phyloP scores from a whole-genome alignment of 2,329 filamentous ascomycete genomes.

The Botrytis cinerea region DNA sequence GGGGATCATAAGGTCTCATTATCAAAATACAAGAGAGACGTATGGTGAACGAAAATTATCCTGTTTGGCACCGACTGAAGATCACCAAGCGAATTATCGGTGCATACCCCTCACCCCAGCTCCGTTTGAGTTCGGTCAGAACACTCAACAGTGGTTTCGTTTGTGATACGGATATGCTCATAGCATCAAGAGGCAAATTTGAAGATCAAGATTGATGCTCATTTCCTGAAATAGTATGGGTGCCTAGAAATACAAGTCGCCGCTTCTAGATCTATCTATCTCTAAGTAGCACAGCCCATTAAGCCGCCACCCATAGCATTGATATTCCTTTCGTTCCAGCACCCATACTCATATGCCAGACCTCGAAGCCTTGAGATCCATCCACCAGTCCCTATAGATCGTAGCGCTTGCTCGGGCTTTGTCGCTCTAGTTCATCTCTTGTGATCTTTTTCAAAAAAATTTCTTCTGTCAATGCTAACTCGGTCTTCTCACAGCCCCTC shows the following conservation, averaged over 20 bases:
- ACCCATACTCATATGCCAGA: neutral
- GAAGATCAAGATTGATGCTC: neutral
- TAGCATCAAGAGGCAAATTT: neutral
- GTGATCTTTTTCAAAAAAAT: neutral
- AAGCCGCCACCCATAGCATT: neutral
- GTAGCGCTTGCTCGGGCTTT: neutral
- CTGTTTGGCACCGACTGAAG: neutral
- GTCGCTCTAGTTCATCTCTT: neutral
- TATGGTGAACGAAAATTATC: neutral
- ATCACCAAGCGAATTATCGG: constrained; percentile 12
- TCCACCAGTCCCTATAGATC: neutral
- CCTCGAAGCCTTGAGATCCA: neutral
- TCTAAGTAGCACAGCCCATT: neutral
- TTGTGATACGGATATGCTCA: neutral
- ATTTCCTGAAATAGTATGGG: constrained; percentile 7
- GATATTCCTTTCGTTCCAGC: neutral
- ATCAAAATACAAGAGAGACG: neutral
- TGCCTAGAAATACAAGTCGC: neutral
- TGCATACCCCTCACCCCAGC: neutral
- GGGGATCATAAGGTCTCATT: neutral
- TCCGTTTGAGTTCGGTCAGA: neutral
- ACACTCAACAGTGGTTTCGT: neutral
- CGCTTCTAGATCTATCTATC: neutral
- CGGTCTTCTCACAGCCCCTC: neutral
- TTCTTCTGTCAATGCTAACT: neutral